These are phyloP conservation scores for Komagataella mondaviorum DNA, from an alignment of 805 yeast species.

Conservation along the genomic window DNA sequence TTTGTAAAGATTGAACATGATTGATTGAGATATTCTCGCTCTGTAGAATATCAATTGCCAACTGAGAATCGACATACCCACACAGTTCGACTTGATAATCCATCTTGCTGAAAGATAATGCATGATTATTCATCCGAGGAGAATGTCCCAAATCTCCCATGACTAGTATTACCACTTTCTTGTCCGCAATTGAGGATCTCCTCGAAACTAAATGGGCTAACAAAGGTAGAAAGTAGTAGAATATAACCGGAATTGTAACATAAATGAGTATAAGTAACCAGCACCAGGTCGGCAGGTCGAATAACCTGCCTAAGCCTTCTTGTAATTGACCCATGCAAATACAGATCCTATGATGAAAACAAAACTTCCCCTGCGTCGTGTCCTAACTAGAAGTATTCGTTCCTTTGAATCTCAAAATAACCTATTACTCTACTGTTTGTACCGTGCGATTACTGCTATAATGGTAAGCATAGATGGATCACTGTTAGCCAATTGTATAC, in stretches of 20 bases:
- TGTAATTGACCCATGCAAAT: constrained; percentile 5
- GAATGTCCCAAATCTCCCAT: constrained; percentile 92
- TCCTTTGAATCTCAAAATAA: not conserved
- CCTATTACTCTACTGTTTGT: not conserved
- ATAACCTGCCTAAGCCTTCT: constrained; percentile 4
- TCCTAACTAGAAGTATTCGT: not conserved
- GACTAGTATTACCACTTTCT: constrained; percentile 64
- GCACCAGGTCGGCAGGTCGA: constrained; percentile 22
- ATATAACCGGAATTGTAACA: constrained; percentile 27
- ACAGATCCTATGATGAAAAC: not conserved
- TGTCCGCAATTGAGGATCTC: constrained; percentile 13
- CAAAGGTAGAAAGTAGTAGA: constrained; percentile 26
- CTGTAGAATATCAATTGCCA: constrained; percentile 37
- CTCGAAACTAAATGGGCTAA: constrained; percentile 8
- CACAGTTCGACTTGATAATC: constrained; percentile 74
- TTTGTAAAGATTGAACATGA: constrained; percentile 27
- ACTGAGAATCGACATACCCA: constrained; percentile 58
- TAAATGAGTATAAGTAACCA: constrained; percentile 33
- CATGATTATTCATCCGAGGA: constrained; percentile 90
- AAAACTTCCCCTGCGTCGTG: not conserved
- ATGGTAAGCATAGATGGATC: not conserved
- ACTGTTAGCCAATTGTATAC: not conserved
- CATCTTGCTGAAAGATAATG: constrained; percentile 51
- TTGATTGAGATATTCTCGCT: constrained; percentile 38
- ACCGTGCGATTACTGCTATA: not conserved